Evolutionary conservation across 1,139 yeast species (phyloP).

Genomic region (Arxiozyma telluris): DNA sequence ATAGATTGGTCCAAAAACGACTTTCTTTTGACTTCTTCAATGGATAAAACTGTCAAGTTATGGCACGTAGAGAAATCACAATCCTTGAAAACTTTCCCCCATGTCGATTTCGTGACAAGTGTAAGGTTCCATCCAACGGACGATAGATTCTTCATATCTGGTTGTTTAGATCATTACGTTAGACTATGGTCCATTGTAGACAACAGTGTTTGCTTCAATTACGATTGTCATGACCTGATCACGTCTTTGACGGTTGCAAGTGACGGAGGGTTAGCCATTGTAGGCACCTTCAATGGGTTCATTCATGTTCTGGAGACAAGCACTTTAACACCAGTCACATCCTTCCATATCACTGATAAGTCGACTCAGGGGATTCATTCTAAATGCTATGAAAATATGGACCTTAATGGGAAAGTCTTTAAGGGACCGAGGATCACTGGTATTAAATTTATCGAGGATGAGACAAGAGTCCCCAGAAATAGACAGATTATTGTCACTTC

Average conservation of each 20-base stretch:
- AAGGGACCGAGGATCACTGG: slow-evolving; percentile 44
- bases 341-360: slow-evolving; percentile 44
- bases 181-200: slow-evolving; percentile 82
- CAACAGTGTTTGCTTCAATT: slow-evolving; percentile 37
- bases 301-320: slow-evolving; percentile 55
- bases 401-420: slow-evolving; percentile 4
- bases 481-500: slow-evolving; percentile 47
- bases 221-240: slow-evolving; percentile 26
- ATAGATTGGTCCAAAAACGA: slow-evolving; percentile 86
- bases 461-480: background rate
- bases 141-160: slow-evolving; percentile 79
- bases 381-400: slow-evolving; percentile 4
- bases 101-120: slow-evolving; percentile 75
- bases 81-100: slow-evolving; percentile 58
- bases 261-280: slow-evolving; percentile 51
- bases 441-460: slow-evolving; percentile 30
- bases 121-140: slow-evolving; percentile 79
- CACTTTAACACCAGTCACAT: slow-evolving; percentile 47
- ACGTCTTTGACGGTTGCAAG: slow-evolving; percentile 24
- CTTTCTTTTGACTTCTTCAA: slow-evolving; percentile 70
- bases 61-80: slow-evolving; percentile 74
- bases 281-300: slow-evolving; percentile 78
- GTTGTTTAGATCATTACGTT: slow-evolving; percentile 71
- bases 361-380: slow-evolving; percentile 10
- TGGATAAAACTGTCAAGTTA: slow-evolving; percentile 73